These are phyloP conservation scores for Aspergillus bridgeri DNA, from an alignment of 495 filamentous ascomycete species.

Conservation along the genomic window DNA sequence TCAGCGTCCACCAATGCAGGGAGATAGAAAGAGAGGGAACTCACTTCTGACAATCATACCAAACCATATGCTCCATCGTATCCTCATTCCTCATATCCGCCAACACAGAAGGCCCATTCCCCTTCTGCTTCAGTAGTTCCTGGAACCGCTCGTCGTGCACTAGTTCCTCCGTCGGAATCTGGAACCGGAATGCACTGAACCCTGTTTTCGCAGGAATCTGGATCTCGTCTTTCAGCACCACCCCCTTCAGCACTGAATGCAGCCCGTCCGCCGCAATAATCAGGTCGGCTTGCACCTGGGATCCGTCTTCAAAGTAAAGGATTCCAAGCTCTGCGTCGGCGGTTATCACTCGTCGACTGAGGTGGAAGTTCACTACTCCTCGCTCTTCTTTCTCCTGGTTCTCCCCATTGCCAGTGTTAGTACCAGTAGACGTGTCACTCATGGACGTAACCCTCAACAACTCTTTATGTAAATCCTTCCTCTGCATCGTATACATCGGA, in stretches of 20 bases:
- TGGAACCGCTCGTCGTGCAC: not conserved
- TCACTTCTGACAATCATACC: constrained; percentile 34
- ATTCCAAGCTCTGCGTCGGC: constrained; percentile 33
- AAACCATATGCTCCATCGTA: constrained; percentile 23
- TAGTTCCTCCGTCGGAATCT: constrained; percentile 18
- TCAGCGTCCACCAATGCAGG: not conserved
- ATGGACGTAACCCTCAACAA: constrained; percentile 34
- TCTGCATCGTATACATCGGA: constrained; percentile 37
- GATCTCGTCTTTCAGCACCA: constrained; percentile 12
- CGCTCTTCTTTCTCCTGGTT: not conserved
- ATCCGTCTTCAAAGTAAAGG: constrained; percentile 33
- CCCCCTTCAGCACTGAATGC: constrained; percentile 31
- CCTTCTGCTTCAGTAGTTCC: constrained; percentile 12
- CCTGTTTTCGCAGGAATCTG: constrained; percentile 7
- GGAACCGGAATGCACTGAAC: constrained; percentile 25
- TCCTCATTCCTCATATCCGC: constrained; percentile 8
- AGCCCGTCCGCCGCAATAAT: constrained; percentile 51
- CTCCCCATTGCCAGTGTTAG: too few species aligned
- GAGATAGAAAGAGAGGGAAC: not conserved
- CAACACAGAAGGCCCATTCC: constrained; percentile 12
- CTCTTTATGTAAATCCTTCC: constrained; percentile 49
- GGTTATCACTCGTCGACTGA: constrained; percentile 9
- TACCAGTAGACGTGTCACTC: too few species aligned
- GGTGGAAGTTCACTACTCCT: constrained; percentile 24
- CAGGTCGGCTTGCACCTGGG: constrained; percentile 35